A percentile compares a stretch with the other conserved stretches of the same genome.
These are phyloP conservation scores for Didymella glomerata DNA, from an alignment of 2,329 filamentous ascomycete species.

Conservation along the genomic window DNA sequence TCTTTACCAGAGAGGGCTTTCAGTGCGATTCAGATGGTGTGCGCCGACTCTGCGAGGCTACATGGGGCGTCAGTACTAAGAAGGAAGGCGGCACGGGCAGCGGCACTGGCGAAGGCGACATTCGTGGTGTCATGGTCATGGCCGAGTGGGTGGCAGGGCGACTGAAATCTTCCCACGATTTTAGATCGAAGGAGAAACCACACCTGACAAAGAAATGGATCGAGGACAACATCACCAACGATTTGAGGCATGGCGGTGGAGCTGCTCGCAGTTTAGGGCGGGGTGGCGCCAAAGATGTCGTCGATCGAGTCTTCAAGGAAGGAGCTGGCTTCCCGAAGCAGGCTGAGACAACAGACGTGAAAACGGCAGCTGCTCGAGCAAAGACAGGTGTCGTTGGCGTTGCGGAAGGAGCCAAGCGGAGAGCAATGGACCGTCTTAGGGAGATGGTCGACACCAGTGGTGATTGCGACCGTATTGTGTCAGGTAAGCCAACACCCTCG, in stretches of 20 bases:
- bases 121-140: slow-evolving; percentile 84
- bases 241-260: slow-evolving; percentile 74
- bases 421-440: slow-evolving; percentile 73
- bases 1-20: slow-evolving; percentile 91
- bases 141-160: slow-evolving; percentile 85
- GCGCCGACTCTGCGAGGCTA: slow-evolving; percentile 81
- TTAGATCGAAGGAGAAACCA: slow-evolving; percentile 49
- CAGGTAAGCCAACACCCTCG: slow-evolving; percentile 50
- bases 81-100: slow-evolving; percentile 68
- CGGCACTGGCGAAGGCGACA: slow-evolving; percentile 74
- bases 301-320: slow-evolving; percentile 79
- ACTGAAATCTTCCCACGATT: slow-evolving; percentile 59
- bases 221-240: slow-evolving; percentile 73
- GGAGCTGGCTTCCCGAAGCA: slow-evolving; percentile 78
- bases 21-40: slow-evolving; percentile 89
- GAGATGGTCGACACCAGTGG: slow-evolving; percentile 83
- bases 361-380: slow-evolving; percentile 63
- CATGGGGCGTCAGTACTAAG: slow-evolving; percentile 80
- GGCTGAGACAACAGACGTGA: slow-evolving; percentile 57
- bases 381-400: slow-evolving; percentile 65
- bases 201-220: slow-evolving; percentile 78
- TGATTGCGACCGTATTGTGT: slow-evolving; percentile 79
- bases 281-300: slow-evolving; percentile 76
- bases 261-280: slow-evolving; percentile 75
- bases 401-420: slow-evolving; percentile 74